A percentile compares a stretch with the other conserved stretches of the same genome.
These are phyloP conservation scores for Aspergillus sp. DNA, from an alignment of 2,329 filamentous ascomycete species.

Conservation along the genomic window DNA sequence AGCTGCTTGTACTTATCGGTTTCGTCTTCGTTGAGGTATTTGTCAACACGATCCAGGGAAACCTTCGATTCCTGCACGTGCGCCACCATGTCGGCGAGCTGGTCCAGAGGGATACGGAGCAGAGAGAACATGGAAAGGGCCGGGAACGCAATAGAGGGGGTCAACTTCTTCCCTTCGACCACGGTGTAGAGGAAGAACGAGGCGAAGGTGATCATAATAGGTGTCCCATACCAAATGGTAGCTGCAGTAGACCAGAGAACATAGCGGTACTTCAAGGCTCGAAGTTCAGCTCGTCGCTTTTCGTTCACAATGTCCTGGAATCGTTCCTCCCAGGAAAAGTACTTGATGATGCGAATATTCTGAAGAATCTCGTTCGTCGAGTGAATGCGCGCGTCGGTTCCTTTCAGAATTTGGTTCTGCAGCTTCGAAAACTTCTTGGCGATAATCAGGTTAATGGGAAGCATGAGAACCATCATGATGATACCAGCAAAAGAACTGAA, in stretches of 20 bases:
- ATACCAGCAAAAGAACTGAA: slow-evolving; percentile 93
- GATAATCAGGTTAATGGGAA: slow-evolving; percentile 88
- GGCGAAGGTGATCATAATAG: slow-evolving; percentile 91
- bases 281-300: slow-evolving; percentile 77
- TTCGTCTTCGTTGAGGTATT: slow-evolving; percentile 89
- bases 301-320: slow-evolving; percentile 86
- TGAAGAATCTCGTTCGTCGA: slow-evolving; percentile 95
- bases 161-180: slow-evolving; percentile 82
- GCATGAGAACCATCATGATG: slow-evolving; percentile 79
- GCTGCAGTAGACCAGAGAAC: slow-evolving; percentile 89
- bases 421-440: slow-evolving; percentile 80
- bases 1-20: slow-evolving; percentile 94
- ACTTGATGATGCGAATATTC: slow-evolving; percentile 99
- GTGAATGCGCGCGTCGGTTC: slow-evolving; percentile 93
- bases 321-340: slow-evolving; percentile 95
- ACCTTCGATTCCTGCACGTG: slow-evolving; percentile 98
- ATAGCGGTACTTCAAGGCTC: slow-evolving; percentile 76
- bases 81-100: slow-evolving; percentile 97
- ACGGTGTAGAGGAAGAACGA: slow-evolving; percentile 93
- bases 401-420: slow-evolving; percentile 87
- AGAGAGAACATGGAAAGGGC: slow-evolving; percentile 94
- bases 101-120: slow-evolving; percentile 87
- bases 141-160: slow-evolving; percentile 92
- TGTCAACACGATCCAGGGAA: slow-evolving; percentile 92
- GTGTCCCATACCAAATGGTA: slow-evolving; percentile 94